Base-by-base conservation (phyloP, 345 rosid genomes). In the Sapria himalayana region DNA sequence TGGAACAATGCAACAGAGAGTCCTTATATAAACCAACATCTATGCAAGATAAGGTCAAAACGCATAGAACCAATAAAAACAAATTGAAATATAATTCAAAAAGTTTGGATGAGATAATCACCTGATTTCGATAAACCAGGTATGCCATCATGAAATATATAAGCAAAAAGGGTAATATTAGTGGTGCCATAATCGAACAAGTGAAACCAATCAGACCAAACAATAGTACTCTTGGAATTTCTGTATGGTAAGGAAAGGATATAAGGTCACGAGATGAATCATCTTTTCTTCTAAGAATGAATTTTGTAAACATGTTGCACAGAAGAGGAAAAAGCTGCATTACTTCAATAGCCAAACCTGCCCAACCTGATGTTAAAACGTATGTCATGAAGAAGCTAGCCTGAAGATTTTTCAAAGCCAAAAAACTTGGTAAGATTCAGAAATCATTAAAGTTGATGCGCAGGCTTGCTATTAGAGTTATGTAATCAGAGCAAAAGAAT, bases 341-440 rank as follows among this genome's bases (percentile, higher is more conserved):
- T 33, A 81, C 36, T 69, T 81, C 94, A 55, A 69, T 57, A 4
- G 91, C 57, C 49, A 81, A 58, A 59, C 94, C 61, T 13, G 94
- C 81, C 94, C 91, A 81, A 11, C 94, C 94, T 19, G 91, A 81
- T 42, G 94, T 72, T 47, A 81, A 57, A 39, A 78, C 72, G 41
- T 81, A 81, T 14, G 97, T 82, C 70, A 61, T 78, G 69, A 86
- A 86, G 72, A 86, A 86, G 61, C 70, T 60, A 64, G 81, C 85
- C 94, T 86, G 81, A 63, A 64, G 36, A 50, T 55, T 41, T n/a
- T 33, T 32, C 29, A 44, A 43, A 20, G 47, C 12, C 19, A 52
- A n/a, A n/a, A n/a, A n/a, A n/a, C n/a, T n/a, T n/a, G n/a, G 1
- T 7, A 14, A 15, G 21, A 7, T 3, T 37, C 7, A 37, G 19